Conservation (phyloP, 768 basidiomycete genomes). For the Termitomyces heimii region DNA sequence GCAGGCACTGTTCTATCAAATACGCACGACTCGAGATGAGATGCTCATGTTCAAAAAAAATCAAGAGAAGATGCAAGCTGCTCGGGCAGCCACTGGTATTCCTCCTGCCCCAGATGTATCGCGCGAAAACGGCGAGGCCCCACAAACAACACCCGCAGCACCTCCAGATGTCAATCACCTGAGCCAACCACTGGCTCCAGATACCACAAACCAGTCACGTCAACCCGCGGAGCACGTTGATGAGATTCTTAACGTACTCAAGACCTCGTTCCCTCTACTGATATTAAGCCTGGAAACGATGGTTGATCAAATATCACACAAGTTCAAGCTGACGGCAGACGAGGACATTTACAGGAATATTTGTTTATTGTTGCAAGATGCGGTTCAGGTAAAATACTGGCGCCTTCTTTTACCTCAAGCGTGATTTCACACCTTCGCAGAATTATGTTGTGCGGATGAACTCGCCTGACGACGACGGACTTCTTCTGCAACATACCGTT, state of each 20-base stretch:
- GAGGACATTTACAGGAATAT: conserved; percentile 94
- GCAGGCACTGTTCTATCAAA: conserved; percentile 91
- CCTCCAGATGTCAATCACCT: conserved; percentile 12
- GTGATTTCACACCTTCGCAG: conserved; percentile 28
- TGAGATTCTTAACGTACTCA: conserved; percentile 88
- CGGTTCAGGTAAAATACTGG: conserved; percentile 55
- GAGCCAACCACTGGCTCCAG: conserved; percentile 14
- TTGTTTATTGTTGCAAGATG: conserved; percentile 83
- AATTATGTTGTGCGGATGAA: conserved; percentile 67
- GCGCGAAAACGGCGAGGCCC: conserved; percentile 20
- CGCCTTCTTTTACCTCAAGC: background rate
- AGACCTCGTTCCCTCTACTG: conserved; percentile 93
- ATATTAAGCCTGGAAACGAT: conserved; percentile 95
- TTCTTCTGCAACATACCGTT: conserved; percentile 48
- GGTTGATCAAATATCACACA: conserved; percentile 87
- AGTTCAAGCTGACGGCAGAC: conserved; percentile 85
- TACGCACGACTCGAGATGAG: conserved; percentile 64
- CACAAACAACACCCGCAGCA: conserved; percentile 15
- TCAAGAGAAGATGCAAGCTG: conserved; percentile 32
- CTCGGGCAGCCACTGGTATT: conserved; percentile 24
- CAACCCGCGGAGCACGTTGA: conserved; percentile 90
- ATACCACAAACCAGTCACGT: conserved; percentile 32
- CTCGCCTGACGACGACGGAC: conserved; percentile 61
- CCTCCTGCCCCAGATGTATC: conserved; percentile 23
- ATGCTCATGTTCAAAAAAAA: conserved; percentile 35